Evolutionary conservation across 2,329 filamentous ascomycete genomes (phyloP), one percentile per base, ranked within the genome.

Genomic region (Stemphylium beticola): DNA sequence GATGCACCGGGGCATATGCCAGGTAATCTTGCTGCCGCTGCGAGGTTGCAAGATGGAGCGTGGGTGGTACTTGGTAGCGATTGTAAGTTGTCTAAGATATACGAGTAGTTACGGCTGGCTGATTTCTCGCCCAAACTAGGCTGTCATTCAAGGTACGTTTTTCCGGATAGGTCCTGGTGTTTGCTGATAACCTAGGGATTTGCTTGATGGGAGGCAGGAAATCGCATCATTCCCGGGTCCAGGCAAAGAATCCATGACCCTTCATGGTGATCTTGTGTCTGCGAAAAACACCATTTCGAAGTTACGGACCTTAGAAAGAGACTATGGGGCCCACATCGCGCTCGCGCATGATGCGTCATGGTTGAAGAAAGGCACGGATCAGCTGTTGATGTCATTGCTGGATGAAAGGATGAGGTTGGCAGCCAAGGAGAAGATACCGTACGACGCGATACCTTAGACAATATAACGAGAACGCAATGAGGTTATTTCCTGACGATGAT

Each of bases 1-100:
- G 70, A 75, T 18, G 73, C 72, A 12, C 74, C 73, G 2, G 74
- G 74, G 18, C 75, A 72, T 60, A 71, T 75, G 68, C 62, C 73
- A 39, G 67, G 76, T 12, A 75, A 78, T 68, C 60, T 83, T 31
- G 67, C 68, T 38, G 71, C 69, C 1, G 67, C 66, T 8, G 70
- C 69, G 12, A 61, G 64, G 17, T 20, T 72, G 22, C 26, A 54
- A 36, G 43, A 58, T 12, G 69, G 67, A n/a, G 53, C 66, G 32
- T 74, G 70, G 70, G 61, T 72, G 3, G 48, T 73, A n/a, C 56
- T 74, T 6, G 71, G 68, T 2, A 70, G 69, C 38, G 71, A 74
- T 47, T 74, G 71, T 57, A 46, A 34, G 54, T 57, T 29, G 8
- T 29, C 17, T 8, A 10, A 1, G 7, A 5, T 1, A 9, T 2